These are phyloP conservation scores for Phytophthora meadii DNA, from an alignment of 352 stramenopile species.

Conservation along the genomic window DNA sequence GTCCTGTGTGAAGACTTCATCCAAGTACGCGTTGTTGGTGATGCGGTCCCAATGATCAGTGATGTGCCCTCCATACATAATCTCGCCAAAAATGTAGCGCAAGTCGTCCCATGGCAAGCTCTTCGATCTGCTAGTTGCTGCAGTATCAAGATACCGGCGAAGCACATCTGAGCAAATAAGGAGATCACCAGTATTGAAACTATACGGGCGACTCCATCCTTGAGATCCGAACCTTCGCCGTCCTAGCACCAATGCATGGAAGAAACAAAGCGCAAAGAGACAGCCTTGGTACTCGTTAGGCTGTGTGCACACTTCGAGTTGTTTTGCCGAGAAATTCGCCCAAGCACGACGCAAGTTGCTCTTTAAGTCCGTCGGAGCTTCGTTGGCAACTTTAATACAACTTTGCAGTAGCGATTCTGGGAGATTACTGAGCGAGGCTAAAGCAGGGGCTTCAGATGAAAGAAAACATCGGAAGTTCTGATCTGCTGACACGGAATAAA, in stretches of 20 bases:
- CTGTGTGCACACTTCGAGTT: constrained; percentile 74
- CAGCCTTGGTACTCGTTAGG: constrained; percentile 92
- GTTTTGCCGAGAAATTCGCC: constrained; percentile 80
- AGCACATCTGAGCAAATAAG: constrained; percentile 91
- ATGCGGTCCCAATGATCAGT: constrained; percentile 88
- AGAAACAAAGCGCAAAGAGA: constrained; percentile 95
- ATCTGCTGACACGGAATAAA: constrained; percentile 87
- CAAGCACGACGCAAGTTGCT: constrained; percentile 85
- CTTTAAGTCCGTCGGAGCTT: constrained; percentile 82
- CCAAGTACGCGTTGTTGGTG: constrained; percentile 82
- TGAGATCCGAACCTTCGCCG: constrained; percentile 91
- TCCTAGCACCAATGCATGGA: constrained; percentile 93
- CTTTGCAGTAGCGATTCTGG: constrained; percentile 84
- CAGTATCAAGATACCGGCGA: constrained; percentile 67
- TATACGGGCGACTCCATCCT: constrained; percentile 93
- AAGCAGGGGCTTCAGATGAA: constrained; percentile 90
- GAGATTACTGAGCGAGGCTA: constrained; percentile 90
- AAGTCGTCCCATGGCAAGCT: constrained; percentile 82
- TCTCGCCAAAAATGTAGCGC: constrained; percentile 93
- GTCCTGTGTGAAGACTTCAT: constrained; percentile 67
- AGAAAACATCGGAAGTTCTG: constrained; percentile 95
- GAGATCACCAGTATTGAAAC: constrained; percentile 95
- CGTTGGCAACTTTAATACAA: constrained; percentile 89
- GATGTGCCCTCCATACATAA: constrained; percentile 92
- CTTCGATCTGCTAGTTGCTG: constrained; percentile 32